These are phyloP conservation scores for Geosmithia putterillii DNA, from an alignment of 2,329 filamentous ascomycete genomes.

Conservation along the genomic window DNA sequence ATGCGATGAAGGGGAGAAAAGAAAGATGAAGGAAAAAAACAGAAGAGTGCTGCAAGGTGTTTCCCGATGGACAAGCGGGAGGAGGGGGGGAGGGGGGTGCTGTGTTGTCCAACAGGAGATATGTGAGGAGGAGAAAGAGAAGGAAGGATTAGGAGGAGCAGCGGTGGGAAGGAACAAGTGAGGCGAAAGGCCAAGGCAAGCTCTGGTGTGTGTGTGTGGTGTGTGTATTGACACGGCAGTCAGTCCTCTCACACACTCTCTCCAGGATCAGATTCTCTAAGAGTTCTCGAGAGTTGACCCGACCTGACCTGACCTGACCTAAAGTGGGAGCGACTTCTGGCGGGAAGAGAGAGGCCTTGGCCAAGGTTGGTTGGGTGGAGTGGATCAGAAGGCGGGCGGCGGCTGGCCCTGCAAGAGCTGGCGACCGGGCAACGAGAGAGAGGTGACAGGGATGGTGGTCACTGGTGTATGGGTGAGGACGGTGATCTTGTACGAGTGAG, in stretches of 20 bases:
- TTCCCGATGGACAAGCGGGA: neutral
- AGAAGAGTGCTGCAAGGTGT: neutral
- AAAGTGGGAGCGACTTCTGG: neutral
- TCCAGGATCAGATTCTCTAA: too few species aligned
- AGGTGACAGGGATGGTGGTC: neutral
- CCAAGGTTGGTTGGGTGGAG: slow-evolving; percentile 2
- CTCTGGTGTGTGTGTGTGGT: too few species aligned
- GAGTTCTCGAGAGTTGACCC: too few species aligned
- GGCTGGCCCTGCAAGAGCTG: neutral
- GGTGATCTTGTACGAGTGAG: too few species aligned
- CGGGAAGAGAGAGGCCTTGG: too few species aligned
- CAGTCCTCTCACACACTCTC: too few species aligned
- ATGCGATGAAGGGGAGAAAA: neutral
- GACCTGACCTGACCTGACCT: neutral
- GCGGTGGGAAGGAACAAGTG: too few species aligned
- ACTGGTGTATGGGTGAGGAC: neutral
- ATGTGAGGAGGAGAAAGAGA: too few species aligned
- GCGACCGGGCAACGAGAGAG: slow-evolving; percentile 2
- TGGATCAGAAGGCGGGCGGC: slow-evolving; percentile 1
- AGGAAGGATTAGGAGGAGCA: too few species aligned
- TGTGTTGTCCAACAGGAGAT: neutral
- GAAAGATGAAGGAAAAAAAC: neutral
- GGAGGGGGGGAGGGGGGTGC: neutral
- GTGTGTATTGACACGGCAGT: too few species aligned
- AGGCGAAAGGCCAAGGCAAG: too few species aligned